Evolutionary conservation across 306 rosid genomes (phyloP).

Genomic region (Boehmeria nivea): DNA sequence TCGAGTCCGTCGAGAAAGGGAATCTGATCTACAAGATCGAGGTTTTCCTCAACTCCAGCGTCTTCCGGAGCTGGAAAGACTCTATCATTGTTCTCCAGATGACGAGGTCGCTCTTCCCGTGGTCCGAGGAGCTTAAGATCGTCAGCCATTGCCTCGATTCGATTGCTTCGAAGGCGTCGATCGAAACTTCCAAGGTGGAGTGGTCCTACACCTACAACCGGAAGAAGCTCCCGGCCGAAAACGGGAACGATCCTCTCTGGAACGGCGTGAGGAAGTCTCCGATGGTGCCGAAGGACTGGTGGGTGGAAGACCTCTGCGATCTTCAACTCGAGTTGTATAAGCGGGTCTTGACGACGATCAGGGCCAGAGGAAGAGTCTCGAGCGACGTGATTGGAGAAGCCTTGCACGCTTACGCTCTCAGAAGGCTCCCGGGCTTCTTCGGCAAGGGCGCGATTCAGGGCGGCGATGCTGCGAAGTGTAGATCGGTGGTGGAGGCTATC

Average conservation of each 20-base stretch:
- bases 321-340: slow-evolving; percentile 83
- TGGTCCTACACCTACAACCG: slow-evolving; percentile 92
- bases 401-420: slow-evolving; percentile 61
- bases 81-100: slow-evolving; percentile 89
- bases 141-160: slow-evolving; percentile 82
- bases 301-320: slow-evolving; percentile 93
- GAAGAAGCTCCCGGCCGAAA: slow-evolving; percentile 72
- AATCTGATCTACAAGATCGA: slow-evolving; percentile 91
- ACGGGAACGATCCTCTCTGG: slow-evolving; percentile 61
- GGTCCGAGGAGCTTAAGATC: slow-evolving; percentile 86
- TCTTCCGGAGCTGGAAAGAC: slow-evolving; percentile 94
- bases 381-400: slow-evolving; percentile 71
- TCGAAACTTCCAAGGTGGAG: slow-evolving; percentile 79
- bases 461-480: slow-evolving; percentile 50
- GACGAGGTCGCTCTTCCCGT: slow-evolving; percentile 70
- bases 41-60: slow-evolving; percentile 87
- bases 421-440: slow-evolving; percentile 61
- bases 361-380: slow-evolving; percentile 49
- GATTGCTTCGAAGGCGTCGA: slow-evolving; percentile 82
- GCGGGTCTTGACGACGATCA: slow-evolving; percentile 50
- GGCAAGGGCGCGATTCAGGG: slow-evolving; percentile 58
- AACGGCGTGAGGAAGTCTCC: slow-evolving; percentile 64
- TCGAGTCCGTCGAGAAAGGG: slow-evolving; percentile 81
- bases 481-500: slow-evolving; percentile 57
- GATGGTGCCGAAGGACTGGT: slow-evolving; percentile 88